Evolutionary conservation across 1,284 basidiomycete species (phyloP).

Genomic region (Cystobasidium pallidum): DNA sequence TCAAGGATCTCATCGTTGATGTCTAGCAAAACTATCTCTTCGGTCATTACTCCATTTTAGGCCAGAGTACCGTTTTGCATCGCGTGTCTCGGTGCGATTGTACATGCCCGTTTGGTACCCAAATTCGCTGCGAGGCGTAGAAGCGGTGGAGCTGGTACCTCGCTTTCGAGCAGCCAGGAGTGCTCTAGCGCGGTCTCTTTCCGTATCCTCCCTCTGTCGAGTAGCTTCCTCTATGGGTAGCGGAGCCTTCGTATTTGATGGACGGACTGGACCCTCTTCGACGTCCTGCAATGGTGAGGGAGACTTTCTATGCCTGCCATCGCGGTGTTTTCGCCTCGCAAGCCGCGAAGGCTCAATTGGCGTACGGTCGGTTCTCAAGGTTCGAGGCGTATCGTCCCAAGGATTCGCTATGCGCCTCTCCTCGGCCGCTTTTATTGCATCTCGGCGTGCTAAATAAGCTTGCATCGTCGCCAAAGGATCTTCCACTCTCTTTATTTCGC

Average conservation of each 20-base stretch:
- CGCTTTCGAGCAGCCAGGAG: slow-evolving; percentile 20
- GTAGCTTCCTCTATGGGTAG: slow-evolving; percentile 14
- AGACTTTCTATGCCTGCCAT: slow-evolving; percentile 6
- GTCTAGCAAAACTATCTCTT: not conserved
- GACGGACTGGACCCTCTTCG: slow-evolving; percentile 19
- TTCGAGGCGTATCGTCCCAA: slow-evolving; percentile 42
- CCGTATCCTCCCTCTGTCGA: slow-evolving; percentile 17
- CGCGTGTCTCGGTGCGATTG: slow-evolving; percentile 32
- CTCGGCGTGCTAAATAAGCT: slow-evolving; percentile 48
- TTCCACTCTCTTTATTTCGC: slow-evolving; percentile 47
- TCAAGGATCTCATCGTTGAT: not conserved
- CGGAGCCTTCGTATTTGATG: not conserved
- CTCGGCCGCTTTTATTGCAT: slow-evolving; percentile 45
- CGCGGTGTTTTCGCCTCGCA: slow-evolving; percentile 3
- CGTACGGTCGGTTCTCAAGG: slow-evolving; percentile 11
- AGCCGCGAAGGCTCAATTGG: slow-evolving; percentile 9
- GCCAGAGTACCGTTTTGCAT: slow-evolving; percentile 25
- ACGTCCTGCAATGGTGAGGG: slow-evolving; percentile 5
- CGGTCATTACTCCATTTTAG: slow-evolving; percentile 28
- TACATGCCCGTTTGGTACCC: slow-evolving; percentile 44
- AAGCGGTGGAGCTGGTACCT: not conserved
- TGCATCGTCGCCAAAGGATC: slow-evolving; percentile 52
- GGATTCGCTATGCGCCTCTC: slow-evolving; percentile 34
- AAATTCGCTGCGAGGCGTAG: slow-evolving; percentile 44
- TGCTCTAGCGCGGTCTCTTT: slow-evolving; percentile 42